These are phyloP conservation scores for Stephanodiscus minutulus DNA, from an alignment of 108 stramenopile genomes.

Conservation along the genomic window DNA sequence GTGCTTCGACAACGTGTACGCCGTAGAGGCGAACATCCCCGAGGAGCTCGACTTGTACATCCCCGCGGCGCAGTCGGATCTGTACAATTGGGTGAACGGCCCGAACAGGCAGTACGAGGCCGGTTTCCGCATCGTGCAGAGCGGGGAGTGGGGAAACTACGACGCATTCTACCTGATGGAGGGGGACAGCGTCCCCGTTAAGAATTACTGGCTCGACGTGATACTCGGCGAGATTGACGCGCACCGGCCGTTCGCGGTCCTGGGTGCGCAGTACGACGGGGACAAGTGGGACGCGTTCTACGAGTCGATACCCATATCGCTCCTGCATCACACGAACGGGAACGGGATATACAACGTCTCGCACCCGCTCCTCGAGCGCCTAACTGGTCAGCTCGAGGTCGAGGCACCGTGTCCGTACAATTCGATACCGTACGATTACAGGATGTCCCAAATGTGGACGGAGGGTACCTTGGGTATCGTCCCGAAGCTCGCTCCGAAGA, in stretches of 20 bases:
- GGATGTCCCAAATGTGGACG: constrained; percentile 71
- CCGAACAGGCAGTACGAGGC: constrained; percentile 80
- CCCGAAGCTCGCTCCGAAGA: constrained; percentile 54
- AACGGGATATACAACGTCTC: constrained; percentile 77
- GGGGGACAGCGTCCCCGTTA: constrained; percentile 69
- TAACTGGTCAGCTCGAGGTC: constrained; percentile 63
- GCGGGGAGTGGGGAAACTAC: constrained; percentile 64
- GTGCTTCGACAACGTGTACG: constrained; percentile 55
- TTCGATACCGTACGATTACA: constrained; percentile 70
- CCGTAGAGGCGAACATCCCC: constrained; percentile 70
- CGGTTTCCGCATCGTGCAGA: constrained; percentile 64
- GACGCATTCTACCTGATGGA: constrained; percentile 77
- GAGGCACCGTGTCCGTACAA: constrained; percentile 72
- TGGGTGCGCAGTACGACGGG: constrained; percentile 71
- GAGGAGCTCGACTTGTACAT: constrained; percentile 22
- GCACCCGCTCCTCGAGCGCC: constrained; percentile 59
- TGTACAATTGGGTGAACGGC: constrained; percentile 75
- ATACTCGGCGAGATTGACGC: constrained; percentile 55
- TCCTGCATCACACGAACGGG: constrained; percentile 72
- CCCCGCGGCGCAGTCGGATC: constrained; percentile 28
- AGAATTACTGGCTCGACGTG: constrained; percentile 69
- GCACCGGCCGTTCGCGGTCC: constrained; percentile 61
- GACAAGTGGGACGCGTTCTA: constrained; percentile 77
- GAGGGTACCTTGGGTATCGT: constrained; percentile 62
- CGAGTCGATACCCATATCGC: constrained; percentile 60